phyloP scores from a whole-genome alignment of 1,284 basidiomycete species.

The Marasmius sp. region DNA sequence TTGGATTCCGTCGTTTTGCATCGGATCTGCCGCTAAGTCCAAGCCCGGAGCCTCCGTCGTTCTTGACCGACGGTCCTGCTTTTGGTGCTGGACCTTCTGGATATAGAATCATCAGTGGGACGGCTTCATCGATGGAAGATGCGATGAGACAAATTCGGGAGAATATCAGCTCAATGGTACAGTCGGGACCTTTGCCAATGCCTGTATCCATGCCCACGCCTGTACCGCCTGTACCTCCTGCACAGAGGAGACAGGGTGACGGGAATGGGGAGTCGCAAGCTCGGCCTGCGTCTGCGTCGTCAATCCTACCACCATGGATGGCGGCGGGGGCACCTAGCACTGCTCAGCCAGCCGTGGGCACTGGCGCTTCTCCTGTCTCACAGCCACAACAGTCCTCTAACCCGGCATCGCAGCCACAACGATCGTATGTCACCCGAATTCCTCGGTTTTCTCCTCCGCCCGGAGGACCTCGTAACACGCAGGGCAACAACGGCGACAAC shows the following conservation, averaged over 20 bases:
- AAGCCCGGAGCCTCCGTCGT: no score
- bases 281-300: neutral
- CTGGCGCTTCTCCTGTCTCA: no score
- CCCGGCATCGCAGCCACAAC: neutral
- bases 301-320: neutral
- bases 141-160: neutral
- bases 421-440: neutral
- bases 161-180: no score
- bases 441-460: neutral
- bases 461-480: neutral
- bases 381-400: no score
- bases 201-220: neutral
- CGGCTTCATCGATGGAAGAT: neutral
- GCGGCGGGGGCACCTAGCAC: neutral
- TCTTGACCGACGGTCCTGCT: no score
- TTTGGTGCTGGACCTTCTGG: no score
- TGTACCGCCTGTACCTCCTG: neutral
- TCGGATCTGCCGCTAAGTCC: no score
- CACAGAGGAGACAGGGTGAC: neutral
- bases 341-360: no score
- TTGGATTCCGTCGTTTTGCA: neutral
- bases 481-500: neutral
- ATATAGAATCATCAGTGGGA: neutral
- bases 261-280: neutral
- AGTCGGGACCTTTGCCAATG: no score